Evolutionary conservation across 768 basidiomycete genomes (phyloP).

Genomic region (Tubosaeta sp.): DNA sequence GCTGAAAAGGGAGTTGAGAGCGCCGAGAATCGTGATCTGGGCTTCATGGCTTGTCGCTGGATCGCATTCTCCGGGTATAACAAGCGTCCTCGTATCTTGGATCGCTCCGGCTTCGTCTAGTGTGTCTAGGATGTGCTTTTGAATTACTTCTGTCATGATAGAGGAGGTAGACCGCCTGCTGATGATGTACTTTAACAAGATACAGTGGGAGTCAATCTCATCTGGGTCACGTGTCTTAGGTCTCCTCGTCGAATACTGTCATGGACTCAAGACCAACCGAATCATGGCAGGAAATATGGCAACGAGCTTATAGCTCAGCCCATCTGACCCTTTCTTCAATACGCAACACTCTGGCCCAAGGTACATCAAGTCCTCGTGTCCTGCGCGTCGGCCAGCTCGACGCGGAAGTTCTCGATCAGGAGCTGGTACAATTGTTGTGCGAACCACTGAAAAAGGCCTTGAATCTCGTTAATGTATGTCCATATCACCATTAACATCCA

Average conservation of each 20-base stretch:
- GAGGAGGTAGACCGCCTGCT: not conserved
- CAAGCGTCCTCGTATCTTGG: slow-evolving; percentile 63
- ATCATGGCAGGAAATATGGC: slow-evolving; percentile 40
- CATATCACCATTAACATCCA: not conserved
- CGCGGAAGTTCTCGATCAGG: slow-evolving; percentile 84
- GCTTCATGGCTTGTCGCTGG: slow-evolving; percentile 65
- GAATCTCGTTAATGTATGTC: slow-evolving; percentile 59
- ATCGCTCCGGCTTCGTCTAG: slow-evolving; percentile 56
- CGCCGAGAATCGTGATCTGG: slow-evolving; percentile 83
- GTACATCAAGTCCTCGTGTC: slow-evolving; percentile 41
- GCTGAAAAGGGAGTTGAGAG: slow-evolving; percentile 83
- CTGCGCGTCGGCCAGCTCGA: slow-evolving; percentile 89
- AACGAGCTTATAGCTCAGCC: slow-evolving; percentile 61
- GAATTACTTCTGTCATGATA: slow-evolving; percentile 71
- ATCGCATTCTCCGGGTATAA: slow-evolving; percentile 57
- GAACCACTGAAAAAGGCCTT: slow-evolving; percentile 79
- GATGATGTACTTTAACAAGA: not conserved
- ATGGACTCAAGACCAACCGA: slow-evolving; percentile 13
- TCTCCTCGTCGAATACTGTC: not conserved
- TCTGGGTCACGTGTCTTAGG: slow-evolving; percentile 14
- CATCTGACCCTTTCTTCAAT: slow-evolving; percentile 52
- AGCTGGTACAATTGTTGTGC: slow-evolving; percentile 75
- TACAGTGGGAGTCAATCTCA: slow-evolving; percentile 16
- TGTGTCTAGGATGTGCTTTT: slow-evolving; percentile 73
- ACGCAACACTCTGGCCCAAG: slow-evolving; percentile 35